Evolutionary conservation across 441 rosid genomes (phyloP).

Genomic region (Mallotus japonicus): DNA sequence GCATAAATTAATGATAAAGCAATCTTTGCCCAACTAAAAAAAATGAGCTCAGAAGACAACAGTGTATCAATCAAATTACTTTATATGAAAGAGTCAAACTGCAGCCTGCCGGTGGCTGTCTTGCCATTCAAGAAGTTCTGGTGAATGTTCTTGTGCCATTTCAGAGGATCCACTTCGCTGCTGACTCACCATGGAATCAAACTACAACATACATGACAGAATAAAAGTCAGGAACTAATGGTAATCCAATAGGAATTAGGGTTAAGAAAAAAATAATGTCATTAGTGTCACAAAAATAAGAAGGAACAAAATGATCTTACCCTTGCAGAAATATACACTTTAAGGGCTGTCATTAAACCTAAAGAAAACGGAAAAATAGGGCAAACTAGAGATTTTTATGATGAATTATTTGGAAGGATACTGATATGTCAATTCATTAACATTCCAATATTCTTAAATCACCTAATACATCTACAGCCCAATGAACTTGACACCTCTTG

Average conservation of each 20-base stretch:
- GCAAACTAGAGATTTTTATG: too few species aligned
- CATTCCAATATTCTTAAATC: too few species aligned
- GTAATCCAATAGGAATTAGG: neutral
- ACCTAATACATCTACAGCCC: too few species aligned
- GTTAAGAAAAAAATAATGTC: too few species aligned
- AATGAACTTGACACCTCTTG: too few species aligned
- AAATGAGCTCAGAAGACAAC: neutral
- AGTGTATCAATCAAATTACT: neutral
- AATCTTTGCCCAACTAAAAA: neutral
- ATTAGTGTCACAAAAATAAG: too few species aligned
- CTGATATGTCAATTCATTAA: too few species aligned
- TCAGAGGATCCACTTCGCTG: slow-evolving; percentile 24
- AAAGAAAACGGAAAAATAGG: too few species aligned
- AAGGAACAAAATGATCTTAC: too few species aligned
- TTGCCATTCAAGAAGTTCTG: slow-evolving; percentile 26
- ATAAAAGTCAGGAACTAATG: neutral
- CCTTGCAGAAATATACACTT: too few species aligned
- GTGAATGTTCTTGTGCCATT: slow-evolving; percentile 15
- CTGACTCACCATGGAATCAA: slow-evolving; percentile 9
- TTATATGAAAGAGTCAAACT: slow-evolving; percentile 12
- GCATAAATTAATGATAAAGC: neutral
- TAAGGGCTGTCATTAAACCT: too few species aligned
- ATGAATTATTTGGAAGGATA: too few species aligned
- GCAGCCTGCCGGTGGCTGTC: slow-evolving; percentile 24
- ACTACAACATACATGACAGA: slow-evolving; percentile 1